A percentile compares a stretch with the other conserved stretches of the same genome.
These are phyloP conservation scores for Lachnellula hyalina DNA, from an alignment of 2,329 filamentous ascomycete species.

Conservation along the genomic window DNA sequence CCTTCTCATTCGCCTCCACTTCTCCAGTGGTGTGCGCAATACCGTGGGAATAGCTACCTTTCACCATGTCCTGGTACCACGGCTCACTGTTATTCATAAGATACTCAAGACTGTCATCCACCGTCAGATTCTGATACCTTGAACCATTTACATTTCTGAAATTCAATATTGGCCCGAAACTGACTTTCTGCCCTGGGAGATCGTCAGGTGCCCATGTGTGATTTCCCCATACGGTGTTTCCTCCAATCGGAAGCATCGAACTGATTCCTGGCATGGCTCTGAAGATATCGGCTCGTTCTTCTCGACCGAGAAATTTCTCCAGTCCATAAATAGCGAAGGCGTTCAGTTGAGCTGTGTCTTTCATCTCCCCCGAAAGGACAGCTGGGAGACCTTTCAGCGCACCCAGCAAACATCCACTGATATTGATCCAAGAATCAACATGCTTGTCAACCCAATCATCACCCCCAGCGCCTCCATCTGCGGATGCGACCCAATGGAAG, in stretches of 20 bases:
- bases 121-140: constrained; percentile 70
- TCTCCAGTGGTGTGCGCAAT: constrained; percentile 74
- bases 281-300: constrained; percentile 90
- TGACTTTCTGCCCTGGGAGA: constrained; percentile 62
- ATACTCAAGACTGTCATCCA: constrained; percentile 71
- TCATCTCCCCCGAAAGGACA: constrained; percentile 93
- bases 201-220: constrained; percentile 85
- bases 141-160: constrained; percentile 68
- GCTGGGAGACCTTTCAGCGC: constrained; percentile 87
- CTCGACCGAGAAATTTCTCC: constrained; percentile 87
- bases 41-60: constrained; percentile 77
- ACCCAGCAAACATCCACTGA: constrained; percentile 95
- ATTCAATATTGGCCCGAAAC: constrained; percentile 77
- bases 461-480: constrained; percentile 74
- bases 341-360: constrained; percentile 94
- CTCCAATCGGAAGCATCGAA: constrained; percentile 93
- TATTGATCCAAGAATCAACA: constrained; percentile 95
- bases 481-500: constrained; percentile 71
- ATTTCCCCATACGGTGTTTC: constrained; percentile 93
- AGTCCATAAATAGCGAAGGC: constrained; percentile 94
- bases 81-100: constrained; percentile 71
- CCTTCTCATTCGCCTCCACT: constrained; percentile 76
- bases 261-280: constrained; percentile 95
- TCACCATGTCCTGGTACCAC: constrained; percentile 77
- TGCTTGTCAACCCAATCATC: constrained; percentile 84